Conservation (phyloP, 805 yeast genomes). For the Candida takata region DNA sequence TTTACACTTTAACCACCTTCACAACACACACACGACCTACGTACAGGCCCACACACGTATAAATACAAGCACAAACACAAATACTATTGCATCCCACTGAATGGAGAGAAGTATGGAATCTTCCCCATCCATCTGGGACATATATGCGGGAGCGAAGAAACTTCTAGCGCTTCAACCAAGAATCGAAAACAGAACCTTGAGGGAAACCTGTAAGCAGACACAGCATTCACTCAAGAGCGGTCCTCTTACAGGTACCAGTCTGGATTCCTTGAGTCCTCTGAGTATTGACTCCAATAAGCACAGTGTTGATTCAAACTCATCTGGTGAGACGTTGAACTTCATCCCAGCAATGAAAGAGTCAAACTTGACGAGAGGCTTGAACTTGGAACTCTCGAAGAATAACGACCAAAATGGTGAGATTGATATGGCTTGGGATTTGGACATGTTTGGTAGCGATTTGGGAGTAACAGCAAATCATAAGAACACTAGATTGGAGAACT, state of each 20-base stretch:
- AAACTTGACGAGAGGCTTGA: slow-evolving; percentile 17
- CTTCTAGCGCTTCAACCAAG: slow-evolving; percentile 25
- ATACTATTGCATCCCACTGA: no score
- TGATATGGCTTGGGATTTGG: slow-evolving; percentile 33
- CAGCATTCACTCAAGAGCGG: slow-evolving; percentile 3
- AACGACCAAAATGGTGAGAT: slow-evolving; percentile 32
- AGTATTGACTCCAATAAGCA: slow-evolving; percentile 20
- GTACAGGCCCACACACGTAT: no score
- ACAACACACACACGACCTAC: no score
- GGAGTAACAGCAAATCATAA: slow-evolving; percentile 11
- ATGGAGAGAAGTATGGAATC: slow-evolving; percentile 9
- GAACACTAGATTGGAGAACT: slow-evolving; percentile 10
- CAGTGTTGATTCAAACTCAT: slow-evolving; percentile 18
- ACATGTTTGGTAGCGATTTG: slow-evolving; percentile 23
- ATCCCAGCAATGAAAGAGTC: slow-evolving; percentile 11
- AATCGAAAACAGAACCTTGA: slow-evolving; percentile 24
- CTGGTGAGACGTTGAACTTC: slow-evolving; percentile 9
- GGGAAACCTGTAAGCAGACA: slow-evolving; percentile 22
- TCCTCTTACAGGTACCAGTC: slow-evolving; percentile 5
- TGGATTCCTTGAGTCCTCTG: slow-evolving; percentile 17
- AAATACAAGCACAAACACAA: no score
- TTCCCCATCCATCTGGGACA: slow-evolving; percentile 27
- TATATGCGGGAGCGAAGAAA: slow-evolving; percentile 26
- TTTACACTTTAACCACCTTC: no score
- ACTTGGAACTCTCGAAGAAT: neutral